These are phyloP conservation scores for Trichaptum fuscoviolaceum DNA, from an alignment of 768 basidiomycete species.

Conservation along the genomic window DNA sequence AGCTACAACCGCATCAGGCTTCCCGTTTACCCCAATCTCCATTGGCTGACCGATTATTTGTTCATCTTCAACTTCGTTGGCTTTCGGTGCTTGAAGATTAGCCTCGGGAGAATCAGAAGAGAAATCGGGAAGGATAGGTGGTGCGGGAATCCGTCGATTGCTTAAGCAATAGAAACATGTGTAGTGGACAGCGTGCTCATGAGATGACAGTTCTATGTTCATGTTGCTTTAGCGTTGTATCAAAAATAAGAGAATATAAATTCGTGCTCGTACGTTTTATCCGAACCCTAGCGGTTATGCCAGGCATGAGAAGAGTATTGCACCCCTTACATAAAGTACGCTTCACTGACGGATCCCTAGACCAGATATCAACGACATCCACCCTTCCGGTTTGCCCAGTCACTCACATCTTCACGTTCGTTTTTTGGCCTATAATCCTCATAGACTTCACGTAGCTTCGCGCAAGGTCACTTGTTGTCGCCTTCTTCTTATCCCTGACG, in stretches of 20 bases:
- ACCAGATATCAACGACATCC: background rate
- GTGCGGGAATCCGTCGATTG: conserved; percentile 63
- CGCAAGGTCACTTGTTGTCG: conserved; percentile 47
- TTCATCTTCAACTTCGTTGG: background rate
- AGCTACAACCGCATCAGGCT: background rate
- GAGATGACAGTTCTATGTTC: conserved; percentile 34
- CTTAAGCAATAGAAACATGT: conserved; percentile 56
- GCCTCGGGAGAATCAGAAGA: background rate
- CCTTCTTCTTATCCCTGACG: conserved; percentile 25
- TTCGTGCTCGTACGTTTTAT: conserved; percentile 46
- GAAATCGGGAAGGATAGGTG: conserved; percentile 31
- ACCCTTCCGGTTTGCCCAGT: background rate
- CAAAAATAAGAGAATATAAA: background rate
- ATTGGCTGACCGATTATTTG: background rate
- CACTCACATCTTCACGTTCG: conserved; percentile 70
- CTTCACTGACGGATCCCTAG: conserved; percentile 80
- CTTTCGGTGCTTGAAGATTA: conserved; percentile 6
- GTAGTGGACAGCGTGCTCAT: conserved; percentile 52
- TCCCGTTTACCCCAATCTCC: background rate
- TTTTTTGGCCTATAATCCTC: conserved; percentile 68
- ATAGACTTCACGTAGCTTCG: conserved; percentile 60
- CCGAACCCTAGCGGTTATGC: conserved; percentile 58
- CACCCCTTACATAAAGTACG: conserved; percentile 74
- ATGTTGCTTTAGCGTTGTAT: conserved; percentile 21
- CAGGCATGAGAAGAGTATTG: conserved; percentile 58